Percentiles rank a stretch among this genome's conserved stretches.
These are phyloP conservation scores for Aureobasidium melanogenum DNA, from an alignment of 2,329 filamentous ascomycete genomes.

Conservation along the genomic window DNA sequence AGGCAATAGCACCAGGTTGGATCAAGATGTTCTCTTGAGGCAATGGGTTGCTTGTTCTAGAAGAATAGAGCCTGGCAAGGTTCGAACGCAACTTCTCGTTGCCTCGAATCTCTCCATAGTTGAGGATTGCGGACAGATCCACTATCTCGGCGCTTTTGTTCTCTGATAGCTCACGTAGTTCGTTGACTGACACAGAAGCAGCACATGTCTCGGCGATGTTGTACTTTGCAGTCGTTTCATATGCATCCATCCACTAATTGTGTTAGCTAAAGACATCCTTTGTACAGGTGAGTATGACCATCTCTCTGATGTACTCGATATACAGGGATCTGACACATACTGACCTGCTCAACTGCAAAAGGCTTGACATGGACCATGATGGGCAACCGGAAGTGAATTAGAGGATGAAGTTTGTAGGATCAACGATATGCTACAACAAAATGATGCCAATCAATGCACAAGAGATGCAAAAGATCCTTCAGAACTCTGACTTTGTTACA, in stretches of 20 bases:
- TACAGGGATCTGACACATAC: slow-evolving; percentile 15
- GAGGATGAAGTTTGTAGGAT: background rate
- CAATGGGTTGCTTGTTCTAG: slow-evolving; percentile 40
- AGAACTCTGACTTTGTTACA: background rate
- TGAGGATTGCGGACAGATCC: slow-evolving; percentile 50
- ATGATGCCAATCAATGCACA: background rate
- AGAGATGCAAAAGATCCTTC: background rate
- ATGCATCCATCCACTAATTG: slow-evolving; percentile 47
- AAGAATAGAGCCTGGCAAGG: slow-evolving; percentile 57
- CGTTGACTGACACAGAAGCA: slow-evolving; percentile 62
- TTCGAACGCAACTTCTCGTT: slow-evolving; percentile 54
- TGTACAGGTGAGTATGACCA: slow-evolving; percentile 21
- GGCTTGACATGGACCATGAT: slow-evolving; percentile 50
- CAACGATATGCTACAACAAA: background rate
- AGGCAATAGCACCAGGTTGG: slow-evolving; percentile 70
- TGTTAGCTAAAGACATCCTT: slow-evolving; percentile 17
- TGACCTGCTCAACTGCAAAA: slow-evolving; percentile 64
- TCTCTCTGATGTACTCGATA: slow-evolving; percentile 12
- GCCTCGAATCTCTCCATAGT: slow-evolving; percentile 66
- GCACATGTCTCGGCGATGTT: slow-evolving; percentile 77
- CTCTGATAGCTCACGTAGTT: slow-evolving; percentile 52
- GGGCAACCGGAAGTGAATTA: slow-evolving; percentile 14
- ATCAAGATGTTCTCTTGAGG: slow-evolving; percentile 60
- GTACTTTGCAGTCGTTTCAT: slow-evolving; percentile 44
- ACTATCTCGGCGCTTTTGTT: slow-evolving; percentile 38